These are phyloP conservation scores for Magnolia changhungtana DNA, from an alignment of 164 flowering plant genomes.

Conservation along the genomic window DNA sequence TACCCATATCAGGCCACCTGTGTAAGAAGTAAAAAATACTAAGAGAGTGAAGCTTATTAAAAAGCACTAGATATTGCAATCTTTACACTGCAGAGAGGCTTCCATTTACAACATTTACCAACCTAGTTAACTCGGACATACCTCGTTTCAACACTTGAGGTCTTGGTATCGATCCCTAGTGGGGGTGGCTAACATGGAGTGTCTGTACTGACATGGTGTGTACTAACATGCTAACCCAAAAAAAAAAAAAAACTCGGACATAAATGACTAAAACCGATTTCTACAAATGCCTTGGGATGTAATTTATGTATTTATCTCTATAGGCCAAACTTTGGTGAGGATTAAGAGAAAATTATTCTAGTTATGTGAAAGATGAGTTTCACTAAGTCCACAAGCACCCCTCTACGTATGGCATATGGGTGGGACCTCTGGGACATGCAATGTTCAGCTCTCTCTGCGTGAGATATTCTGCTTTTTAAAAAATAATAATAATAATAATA, in stretches of 20 bases:
- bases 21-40: slow-evolving; percentile 9
- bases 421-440: too few relatives aligned
- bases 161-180: too few relatives aligned
- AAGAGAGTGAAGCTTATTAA: slow-evolving; percentile 14
- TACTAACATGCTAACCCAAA: too few relatives aligned
- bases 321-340: background rate
- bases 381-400: too few relatives aligned
- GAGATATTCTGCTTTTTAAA: too few relatives aligned
- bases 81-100: background rate
- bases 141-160: too few relatives aligned
- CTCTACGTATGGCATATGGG: too few relatives aligned
- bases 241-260: background rate
- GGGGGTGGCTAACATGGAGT: too few relatives aligned
- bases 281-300: background rate
- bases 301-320: background rate
- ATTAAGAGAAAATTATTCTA: background rate
- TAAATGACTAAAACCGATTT: background rate
- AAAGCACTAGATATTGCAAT: background rate
- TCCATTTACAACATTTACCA: background rate
- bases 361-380: background rate
- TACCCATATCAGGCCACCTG: slow-evolving; percentile 92
- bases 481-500: background rate
- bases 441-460: background rate
- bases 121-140: background rate
- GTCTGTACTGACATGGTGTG: too few relatives aligned